Evolutionary conservation across 139 green algal genomes (phyloP).

Genomic region (Picochlorum sp.): DNA sequence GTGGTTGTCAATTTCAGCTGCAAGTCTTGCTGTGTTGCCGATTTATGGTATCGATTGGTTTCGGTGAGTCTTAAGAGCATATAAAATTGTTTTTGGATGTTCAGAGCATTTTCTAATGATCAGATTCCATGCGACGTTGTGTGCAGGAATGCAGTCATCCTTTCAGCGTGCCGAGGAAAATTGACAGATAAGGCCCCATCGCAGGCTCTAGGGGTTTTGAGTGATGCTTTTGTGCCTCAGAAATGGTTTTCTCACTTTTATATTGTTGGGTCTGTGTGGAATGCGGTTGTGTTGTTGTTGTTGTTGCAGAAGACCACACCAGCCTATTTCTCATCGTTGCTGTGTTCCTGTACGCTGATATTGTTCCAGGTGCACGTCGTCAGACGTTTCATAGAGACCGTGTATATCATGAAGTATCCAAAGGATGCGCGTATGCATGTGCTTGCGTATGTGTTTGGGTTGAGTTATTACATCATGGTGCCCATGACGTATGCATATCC

Average conservation of each 20-base stretch:
- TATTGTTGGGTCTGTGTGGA: conserved; percentile 35
- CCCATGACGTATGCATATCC: conserved; percentile 29
- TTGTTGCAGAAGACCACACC: background rate
- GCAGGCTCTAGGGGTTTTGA: conserved; percentile 30
- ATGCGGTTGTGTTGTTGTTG: background rate
- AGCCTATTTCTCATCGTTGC: background rate
- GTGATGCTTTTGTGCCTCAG: conserved; percentile 54
- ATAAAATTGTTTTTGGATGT: too few relatives aligned
- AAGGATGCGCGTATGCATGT: conserved; percentile 57
- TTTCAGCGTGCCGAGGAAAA: conserved; percentile 44
- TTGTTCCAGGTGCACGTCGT: conserved; percentile 54
- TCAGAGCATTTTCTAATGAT: too few relatives aligned
- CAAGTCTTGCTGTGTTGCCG: conserved; percentile 27
- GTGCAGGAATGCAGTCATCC: conserved; percentile 31
- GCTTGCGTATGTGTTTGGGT: conserved; percentile 69
- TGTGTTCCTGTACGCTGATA: background rate
- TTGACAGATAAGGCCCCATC: conserved; percentile 38
- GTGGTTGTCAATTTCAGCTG: background rate
- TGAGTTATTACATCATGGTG: conserved; percentile 57
- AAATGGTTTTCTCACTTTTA: conserved; percentile 73
- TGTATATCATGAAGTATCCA: conserved; percentile 41
- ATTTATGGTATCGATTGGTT: too few relatives aligned
- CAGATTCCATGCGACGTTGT: background rate
- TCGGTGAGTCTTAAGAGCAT: too few relatives aligned
- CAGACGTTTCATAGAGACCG: conserved; percentile 45